phyloP scores from a whole-genome alignment of 2,329 filamentous ascomycete genomes.

The Fusarium sublunatum region DNA sequence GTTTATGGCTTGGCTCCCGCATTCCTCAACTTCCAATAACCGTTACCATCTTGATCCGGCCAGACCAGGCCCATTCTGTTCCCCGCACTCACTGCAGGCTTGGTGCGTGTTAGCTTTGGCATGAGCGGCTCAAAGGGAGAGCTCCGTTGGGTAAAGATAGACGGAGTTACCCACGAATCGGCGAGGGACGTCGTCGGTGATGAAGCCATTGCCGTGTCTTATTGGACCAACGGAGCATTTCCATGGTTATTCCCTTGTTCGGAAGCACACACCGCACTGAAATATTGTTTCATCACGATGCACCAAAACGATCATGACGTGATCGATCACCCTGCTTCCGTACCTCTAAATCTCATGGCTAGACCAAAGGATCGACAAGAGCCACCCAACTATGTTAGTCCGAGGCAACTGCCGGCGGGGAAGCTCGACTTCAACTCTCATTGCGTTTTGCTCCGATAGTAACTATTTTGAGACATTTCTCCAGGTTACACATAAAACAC shows the following conservation, averaged over 20 bases:
- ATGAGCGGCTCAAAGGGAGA: neutral
- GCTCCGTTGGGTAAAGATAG: neutral
- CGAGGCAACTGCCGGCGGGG: neutral
- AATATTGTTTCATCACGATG: too few relatives aligned
- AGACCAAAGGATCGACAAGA: neutral
- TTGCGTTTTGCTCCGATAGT: neutral
- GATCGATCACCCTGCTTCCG: too few relatives aligned
- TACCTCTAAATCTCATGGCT: neutral
- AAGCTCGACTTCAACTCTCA: neutral
- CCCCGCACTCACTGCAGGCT: neutral
- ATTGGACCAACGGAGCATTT: neutral
- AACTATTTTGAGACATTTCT: neutral
- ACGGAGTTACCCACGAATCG: too few relatives aligned
- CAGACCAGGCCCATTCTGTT: too few relatives aligned
- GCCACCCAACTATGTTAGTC: neutral
- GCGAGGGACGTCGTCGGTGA: too few relatives aligned
- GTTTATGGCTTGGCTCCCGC: conserved; percentile 8
- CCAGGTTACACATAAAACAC: neutral
- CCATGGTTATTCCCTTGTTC: neutral
- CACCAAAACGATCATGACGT: too few relatives aligned
- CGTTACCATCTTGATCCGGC: neutral
- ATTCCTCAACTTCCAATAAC: neutral
- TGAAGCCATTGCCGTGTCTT: neutral
- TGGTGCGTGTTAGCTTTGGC: too few relatives aligned
- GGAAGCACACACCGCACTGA: too few relatives aligned